phyloP scores from a whole-genome alignment of 306 rosid genomes.

The Arachis hypogaea region DNA sequence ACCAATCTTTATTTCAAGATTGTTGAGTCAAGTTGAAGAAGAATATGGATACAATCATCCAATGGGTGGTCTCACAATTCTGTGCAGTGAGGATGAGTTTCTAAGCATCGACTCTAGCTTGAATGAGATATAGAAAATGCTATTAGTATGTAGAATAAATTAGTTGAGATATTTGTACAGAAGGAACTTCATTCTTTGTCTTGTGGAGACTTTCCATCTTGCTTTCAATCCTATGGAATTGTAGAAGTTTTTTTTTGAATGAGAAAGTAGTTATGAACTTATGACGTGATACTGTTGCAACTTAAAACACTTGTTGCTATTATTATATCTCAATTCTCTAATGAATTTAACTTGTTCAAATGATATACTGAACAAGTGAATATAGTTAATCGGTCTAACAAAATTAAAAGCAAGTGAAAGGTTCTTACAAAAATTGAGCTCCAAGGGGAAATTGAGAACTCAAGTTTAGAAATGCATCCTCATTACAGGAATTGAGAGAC shows the following conservation, averaged over 20 bases:
- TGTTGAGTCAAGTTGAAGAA: slow-evolving; percentile 19
- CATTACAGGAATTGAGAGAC: slow-evolving; percentile 32
- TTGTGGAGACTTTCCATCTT: background rate
- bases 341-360: background rate
- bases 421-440: no score
- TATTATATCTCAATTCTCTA: background rate
- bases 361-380: no score
- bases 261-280: background rate
- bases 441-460: background rate
- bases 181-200: background rate
- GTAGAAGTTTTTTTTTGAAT: background rate
- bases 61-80: slow-evolving; percentile 37
- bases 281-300: background rate
- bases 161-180: slow-evolving; percentile 19
- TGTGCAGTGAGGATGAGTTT: slow-evolving; percentile 33
- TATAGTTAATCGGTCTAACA: no score
- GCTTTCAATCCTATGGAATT: background rate
- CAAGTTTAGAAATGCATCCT: background rate
- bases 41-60: slow-evolving; percentile 38
- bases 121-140: background rate
- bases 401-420: no score
- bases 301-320: background rate
- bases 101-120: slow-evolving; percentile 29
- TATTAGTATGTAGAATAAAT: background rate
- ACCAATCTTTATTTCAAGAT: slow-evolving; percentile 22